Evolutionary conservation across 805 yeast species (phyloP).

Genomic region (Candida mattraensis): DNA sequence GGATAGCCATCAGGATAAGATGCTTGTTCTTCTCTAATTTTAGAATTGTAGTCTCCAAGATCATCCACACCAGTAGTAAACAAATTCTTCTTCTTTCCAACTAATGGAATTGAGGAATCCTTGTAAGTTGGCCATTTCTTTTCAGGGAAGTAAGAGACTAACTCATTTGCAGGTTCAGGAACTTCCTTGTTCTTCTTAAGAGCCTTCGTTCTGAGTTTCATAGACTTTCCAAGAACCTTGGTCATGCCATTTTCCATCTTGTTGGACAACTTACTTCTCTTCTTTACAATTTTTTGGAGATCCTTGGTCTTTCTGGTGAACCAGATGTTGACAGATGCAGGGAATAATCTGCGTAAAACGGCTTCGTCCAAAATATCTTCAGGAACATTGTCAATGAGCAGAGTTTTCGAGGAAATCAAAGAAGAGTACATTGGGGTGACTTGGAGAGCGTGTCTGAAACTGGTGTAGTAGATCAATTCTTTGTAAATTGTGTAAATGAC

Average conservation of each 20-base stretch:
- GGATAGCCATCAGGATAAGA: constrained; percentile 48
- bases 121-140: constrained; percentile 86
- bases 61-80: constrained; percentile 68
- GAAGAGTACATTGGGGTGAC: constrained; percentile 74
- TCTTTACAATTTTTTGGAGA: constrained; percentile 55
- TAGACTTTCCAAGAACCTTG: constrained; percentile 57
- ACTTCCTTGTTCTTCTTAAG: constrained; percentile 55
- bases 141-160: constrained; percentile 59
- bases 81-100: constrained; percentile 85
- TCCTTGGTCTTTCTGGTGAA: constrained; percentile 63
- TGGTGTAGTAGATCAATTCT: constrained; percentile 68
- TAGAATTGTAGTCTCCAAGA: constrained; percentile 65
- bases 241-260: constrained; percentile 70
- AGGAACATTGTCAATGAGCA: constrained; percentile 70
- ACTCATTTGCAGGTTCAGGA: constrained; percentile 57
- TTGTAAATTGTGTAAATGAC: constrained; percentile 66
- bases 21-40: constrained; percentile 60
- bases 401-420: constrained; percentile 65
- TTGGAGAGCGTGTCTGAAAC: constrained; percentile 72
- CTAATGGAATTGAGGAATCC: constrained; percentile 60
- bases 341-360: constrained; percentile 58
- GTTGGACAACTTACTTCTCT: constrained; percentile 57
- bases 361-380: constrained; percentile 44
- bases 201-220: constrained; percentile 53
- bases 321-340: constrained; percentile 58